These are phyloP conservation scores for Pisolithus orientalis DNA, from an alignment of 768 basidiomycete genomes.

Conservation along the genomic window DNA sequence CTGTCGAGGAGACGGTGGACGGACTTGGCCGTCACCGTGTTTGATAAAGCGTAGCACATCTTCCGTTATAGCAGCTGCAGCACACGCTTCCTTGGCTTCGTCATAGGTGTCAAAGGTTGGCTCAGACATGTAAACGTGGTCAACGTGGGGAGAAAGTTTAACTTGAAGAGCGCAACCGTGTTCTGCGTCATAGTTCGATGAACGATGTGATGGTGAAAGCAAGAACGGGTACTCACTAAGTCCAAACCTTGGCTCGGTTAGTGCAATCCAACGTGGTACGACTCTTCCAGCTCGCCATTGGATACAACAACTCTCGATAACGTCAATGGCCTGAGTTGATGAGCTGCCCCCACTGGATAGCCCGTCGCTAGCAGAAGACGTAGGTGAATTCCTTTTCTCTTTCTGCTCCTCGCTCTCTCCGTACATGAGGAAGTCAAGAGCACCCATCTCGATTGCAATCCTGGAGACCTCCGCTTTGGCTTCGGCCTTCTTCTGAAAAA, in stretches of 20 bases:
- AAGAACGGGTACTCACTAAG: slow-evolving; percentile 31
- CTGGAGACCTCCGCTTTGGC: slow-evolving; percentile 49
- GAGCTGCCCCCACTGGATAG: not conserved
- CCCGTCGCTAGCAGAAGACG: slow-evolving; percentile 20
- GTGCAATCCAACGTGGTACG: slow-evolving; percentile 47
- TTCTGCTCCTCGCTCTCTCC: slow-evolving; percentile 36
- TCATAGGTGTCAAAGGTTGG: slow-evolving; percentile 33
- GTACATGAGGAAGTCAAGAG: slow-evolving; percentile 47
- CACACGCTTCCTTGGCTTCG: slow-evolving; percentile 50
- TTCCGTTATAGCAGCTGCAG: slow-evolving; percentile 44
- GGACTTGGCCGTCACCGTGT: slow-evolving; percentile 45
- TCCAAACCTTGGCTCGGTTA: slow-evolving; percentile 39
- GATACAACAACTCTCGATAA: slow-evolving; percentile 49
- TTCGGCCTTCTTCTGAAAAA: slow-evolving; percentile 41
- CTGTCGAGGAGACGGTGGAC: slow-evolving; percentile 24
- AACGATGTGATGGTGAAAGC: not conserved
- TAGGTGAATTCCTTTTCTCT: slow-evolving; percentile 26
- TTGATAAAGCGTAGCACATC: slow-evolving; percentile 56
- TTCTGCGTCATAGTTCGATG: slow-evolving; percentile 24
- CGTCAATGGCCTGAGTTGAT: slow-evolving; percentile 18
- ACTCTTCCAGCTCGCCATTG: slow-evolving; percentile 51
- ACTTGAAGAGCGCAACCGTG: slow-evolving; percentile 56
- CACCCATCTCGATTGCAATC: slow-evolving; percentile 54
- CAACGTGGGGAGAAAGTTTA: slow-evolving; percentile 42
- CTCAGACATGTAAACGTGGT: slow-evolving; percentile 46